Conservation (phyloP, 176 grass and related monocot species). For the Saccharum officinarum region DNA sequence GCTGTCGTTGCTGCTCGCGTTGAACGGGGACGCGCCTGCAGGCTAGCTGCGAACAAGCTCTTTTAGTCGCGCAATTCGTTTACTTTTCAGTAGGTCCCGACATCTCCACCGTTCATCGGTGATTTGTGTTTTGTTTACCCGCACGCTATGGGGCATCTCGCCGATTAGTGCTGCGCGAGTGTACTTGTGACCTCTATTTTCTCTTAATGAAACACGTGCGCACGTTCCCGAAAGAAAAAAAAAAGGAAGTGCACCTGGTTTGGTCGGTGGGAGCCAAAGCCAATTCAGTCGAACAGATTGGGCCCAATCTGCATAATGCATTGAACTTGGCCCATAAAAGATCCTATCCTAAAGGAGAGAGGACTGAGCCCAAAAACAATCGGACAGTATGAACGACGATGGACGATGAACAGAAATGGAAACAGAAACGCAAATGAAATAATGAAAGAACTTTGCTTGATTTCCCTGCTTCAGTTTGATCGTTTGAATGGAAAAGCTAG, state of each 20-base stretch:
- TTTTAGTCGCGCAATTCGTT: too few relatives aligned
- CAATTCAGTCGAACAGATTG: neutral
- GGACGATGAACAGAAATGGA: neutral
- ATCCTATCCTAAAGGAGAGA: neutral
- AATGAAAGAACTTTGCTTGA: neutral
- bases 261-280: neutral
- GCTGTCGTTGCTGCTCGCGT: too few relatives aligned
- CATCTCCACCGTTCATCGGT: too few relatives aligned
- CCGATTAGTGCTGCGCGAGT: too few relatives aligned
- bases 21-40: too few relatives aligned
- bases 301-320: neutral
- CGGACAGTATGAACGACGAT: neutral
- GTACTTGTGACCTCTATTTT: too few relatives aligned
- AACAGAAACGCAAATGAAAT: neutral
- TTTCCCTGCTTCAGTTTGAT: conserved; percentile 6
- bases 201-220: too few relatives aligned
- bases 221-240: too few relatives aligned
- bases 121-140: too few relatives aligned
- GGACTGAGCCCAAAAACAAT: neutral
- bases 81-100: too few relatives aligned
- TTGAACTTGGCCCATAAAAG: neutral
- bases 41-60: too few relatives aligned
- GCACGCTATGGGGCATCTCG: too few relatives aligned
- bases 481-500: conserved; percentile 16
- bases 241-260: neutral